Base-by-base conservation (phyloP, 208 protist species). In the Acanthamoeba royreba region DNA sequence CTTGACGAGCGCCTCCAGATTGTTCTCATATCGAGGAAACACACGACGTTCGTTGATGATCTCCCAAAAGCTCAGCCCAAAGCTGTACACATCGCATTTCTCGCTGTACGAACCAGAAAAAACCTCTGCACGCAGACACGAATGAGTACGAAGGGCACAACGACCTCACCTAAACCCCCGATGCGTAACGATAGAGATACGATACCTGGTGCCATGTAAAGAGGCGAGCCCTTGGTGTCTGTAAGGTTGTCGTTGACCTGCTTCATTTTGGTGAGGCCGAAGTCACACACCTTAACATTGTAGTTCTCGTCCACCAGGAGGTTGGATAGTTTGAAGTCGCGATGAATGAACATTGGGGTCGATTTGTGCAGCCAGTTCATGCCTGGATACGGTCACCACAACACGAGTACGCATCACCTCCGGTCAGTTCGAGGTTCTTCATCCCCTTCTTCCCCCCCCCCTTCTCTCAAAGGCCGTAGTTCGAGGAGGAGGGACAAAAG, bases 291-390 rank as follows among this genome's bases (percentile, higher is more conserved):
- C 46, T 92, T 92, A 9, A 92, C 86, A 28, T 77, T 45, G 49
- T 69, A 89, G 86, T 69, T 92, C 22, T 92, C 86, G 22, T 77
- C 58, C 8, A 93, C 90, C 9, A 93, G 72, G 8, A 93, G 47
- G 33, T 93, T 93, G 13, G 90, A 87, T n/a, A 63, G 28, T 87
- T 96, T 96, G 45, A 96, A 69, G 94, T 96, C 95, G 74, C 95
- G 95, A 25, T 96, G 95, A 77, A 96, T 95, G 47, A 96, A 93
- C 47, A 93, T 88, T 53, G 95, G 95, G 43, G 94, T 96, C 8
- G 93, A 96, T 28, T 49, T 72, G 58, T 96, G 95, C 49, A 96
- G 72, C 94, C 94, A 96, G 47, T 95, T 63, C 42, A 96, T 96
- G 43, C 95, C 95, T 77, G 28, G 4, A 47, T 28, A 61, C 53